phyloP scores from a whole-genome alignment of 1,284 basidiomycete species.

The Lentinula novae-zelandiae region DNA sequence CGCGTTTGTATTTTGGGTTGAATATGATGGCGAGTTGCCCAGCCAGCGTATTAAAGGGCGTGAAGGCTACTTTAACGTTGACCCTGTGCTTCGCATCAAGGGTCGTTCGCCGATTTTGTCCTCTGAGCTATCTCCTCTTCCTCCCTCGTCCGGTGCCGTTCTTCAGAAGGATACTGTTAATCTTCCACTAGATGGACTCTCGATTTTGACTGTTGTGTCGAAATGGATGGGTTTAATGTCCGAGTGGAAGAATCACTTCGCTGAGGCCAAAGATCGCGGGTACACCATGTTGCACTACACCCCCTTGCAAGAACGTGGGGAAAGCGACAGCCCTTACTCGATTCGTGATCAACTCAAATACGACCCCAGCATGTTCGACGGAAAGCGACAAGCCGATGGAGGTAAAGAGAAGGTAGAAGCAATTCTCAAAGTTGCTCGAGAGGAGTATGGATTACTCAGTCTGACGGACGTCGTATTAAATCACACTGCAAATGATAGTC shows the following conservation, averaged over 20 bases:
- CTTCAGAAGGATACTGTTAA: constrained; percentile 50
- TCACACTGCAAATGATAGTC: constrained; percentile 90
- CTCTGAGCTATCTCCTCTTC: constrained; percentile 46
- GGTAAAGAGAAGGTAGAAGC: constrained; percentile 56
- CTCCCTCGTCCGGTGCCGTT: constrained; percentile 42
- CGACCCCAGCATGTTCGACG: constrained; percentile 69
- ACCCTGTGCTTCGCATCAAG: constrained; percentile 79
- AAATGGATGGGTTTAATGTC: constrained; percentile 93
- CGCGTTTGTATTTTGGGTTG: constrained; percentile 91
- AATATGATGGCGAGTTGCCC: constrained; percentile 68
- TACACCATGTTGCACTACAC: constrained; percentile 98
- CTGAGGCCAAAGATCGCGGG: constrained; percentile 80
- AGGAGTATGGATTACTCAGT: constrained; percentile 84
- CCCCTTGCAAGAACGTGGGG: constrained; percentile 86
- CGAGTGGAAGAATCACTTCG: constrained; percentile 76
- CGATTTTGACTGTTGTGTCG: constrained; percentile 85
- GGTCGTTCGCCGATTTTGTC: constrained; percentile 72
- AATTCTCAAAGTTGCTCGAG: constrained; percentile 65
- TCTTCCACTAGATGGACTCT: constrained; percentile 81
- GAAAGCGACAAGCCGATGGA: constrained; percentile 43
- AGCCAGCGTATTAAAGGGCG: constrained; percentile 71
- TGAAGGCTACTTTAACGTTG: constrained; percentile 93
- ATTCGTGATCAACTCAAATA: constrained; percentile 84
- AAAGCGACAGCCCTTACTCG: constrained; percentile 88
- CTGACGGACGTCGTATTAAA: constrained; percentile 94